These are phyloP conservation scores for Evernia prunastri DNA, from an alignment of 495 filamentous ascomycete species.

Conservation along the genomic window DNA sequence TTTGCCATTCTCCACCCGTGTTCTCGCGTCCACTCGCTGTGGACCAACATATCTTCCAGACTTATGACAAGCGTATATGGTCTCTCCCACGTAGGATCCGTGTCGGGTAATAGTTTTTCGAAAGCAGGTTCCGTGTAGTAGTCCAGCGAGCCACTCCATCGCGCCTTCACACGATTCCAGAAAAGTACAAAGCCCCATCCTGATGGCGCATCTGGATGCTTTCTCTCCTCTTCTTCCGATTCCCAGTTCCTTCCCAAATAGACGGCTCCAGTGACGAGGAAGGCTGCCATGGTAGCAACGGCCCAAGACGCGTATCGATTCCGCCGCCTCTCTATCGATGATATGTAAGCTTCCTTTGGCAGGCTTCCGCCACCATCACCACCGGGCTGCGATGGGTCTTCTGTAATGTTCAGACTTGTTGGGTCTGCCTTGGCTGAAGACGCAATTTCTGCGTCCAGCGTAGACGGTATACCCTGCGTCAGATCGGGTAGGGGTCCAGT, in stretches of 20 bases:
- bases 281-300: conserved; percentile 49
- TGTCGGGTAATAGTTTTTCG: conserved; percentile 84
- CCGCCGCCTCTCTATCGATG: conserved; percentile 76
- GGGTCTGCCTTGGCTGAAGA: conserved; percentile 39
- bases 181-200: conserved; percentile 68
- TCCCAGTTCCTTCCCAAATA: conserved; percentile 86
- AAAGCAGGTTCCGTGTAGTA: conserved; percentile 98
- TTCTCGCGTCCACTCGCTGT: conserved; percentile 87
- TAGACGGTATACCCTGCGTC: conserved; percentile 86
- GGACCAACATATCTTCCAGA: conserved; percentile 87
- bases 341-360: conserved; percentile 80
- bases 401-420: conserved; percentile 49
- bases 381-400: conserved; percentile 49
- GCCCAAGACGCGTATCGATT: conserved; percentile 61
- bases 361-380: conserved; percentile 52
- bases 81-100: conserved; percentile 69
- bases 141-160: conserved; percentile 62
- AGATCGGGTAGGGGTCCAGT: conserved; percentile 70
- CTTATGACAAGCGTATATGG: conserved; percentile 92
- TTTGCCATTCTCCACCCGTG: conserved; percentile 96
- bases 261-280: conserved; percentile 46
- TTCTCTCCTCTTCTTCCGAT: conserved; percentile 57
- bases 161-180: conserved; percentile 70
- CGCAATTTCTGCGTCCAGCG: conserved; percentile 60
- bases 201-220: conserved; percentile 62